A percentile compares a stretch with the other conserved stretches of the same genome.
Evolutionary conservation across 805 yeast genomes (phyloP).

Genomic region (Grigorovia jiainica): DNA sequence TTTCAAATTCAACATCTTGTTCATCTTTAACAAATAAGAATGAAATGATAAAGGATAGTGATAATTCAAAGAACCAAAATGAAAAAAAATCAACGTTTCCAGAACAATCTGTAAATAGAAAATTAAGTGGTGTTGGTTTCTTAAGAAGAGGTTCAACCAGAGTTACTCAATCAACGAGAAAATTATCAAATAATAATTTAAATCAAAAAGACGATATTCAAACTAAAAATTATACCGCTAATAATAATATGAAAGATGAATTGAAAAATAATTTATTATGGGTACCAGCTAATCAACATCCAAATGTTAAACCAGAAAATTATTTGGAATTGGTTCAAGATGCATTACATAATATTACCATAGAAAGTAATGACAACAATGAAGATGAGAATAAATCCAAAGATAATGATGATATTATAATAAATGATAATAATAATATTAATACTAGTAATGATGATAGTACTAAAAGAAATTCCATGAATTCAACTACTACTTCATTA

Average conservation of each 20-base stretch:
- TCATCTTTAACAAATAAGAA: not conserved
- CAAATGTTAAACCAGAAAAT: constrained; percentile 89
- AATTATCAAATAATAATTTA: not conserved
- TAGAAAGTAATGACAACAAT: constrained; percentile 5
- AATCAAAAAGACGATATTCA: not conserved
- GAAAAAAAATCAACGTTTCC: not conserved
- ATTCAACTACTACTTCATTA: no score
- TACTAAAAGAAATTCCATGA: constrained; percentile 1
- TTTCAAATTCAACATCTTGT: constrained; percentile 1
- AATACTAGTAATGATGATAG: constrained; percentile 5
- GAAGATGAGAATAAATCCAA: not conserved
- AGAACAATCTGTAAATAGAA: constrained; percentile 6
- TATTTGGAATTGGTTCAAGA: constrained; percentile 56
- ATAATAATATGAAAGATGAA: constrained; percentile 1
- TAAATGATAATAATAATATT: constrained; percentile 12
- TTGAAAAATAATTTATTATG: constrained; percentile 52
- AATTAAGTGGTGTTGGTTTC: constrained; percentile 18
- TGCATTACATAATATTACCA: constrained; percentile 24
- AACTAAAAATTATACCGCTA: no score
- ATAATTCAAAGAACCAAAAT: not conserved
- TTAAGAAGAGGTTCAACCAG: constrained; percentile 15
- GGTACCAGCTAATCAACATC: constrained; percentile 95
- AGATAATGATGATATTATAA: not conserved
- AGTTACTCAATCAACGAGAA: constrained; percentile 1
- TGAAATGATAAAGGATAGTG: not conserved